Conservation (phyloP, 768 basidiomycete species). For the Russula griseocarnosa region DNA sequence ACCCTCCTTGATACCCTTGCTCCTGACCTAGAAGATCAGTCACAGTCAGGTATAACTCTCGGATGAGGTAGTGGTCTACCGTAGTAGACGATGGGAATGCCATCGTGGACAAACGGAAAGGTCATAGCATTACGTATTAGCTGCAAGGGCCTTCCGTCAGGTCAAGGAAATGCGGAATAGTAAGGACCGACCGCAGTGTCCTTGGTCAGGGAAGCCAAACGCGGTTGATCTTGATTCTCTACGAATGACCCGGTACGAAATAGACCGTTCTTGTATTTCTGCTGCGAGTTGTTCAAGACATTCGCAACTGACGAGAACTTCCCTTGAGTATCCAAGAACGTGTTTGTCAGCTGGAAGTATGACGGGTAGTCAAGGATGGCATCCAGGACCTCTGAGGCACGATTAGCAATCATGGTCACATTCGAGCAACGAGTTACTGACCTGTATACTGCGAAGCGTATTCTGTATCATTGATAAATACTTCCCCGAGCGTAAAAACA, state of each 20-base stretch:
- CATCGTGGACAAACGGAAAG: slow-evolving; percentile 49
- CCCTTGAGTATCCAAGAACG: slow-evolving; percentile 38
- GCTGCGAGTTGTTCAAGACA: slow-evolving; percentile 35
- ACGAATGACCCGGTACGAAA: slow-evolving; percentile 47
- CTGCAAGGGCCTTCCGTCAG: slow-evolving; percentile 29
- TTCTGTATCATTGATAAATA: slow-evolving; percentile 41
- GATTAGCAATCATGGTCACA: neutral
- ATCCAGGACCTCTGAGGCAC: slow-evolving; percentile 39
- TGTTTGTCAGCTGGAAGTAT: slow-evolving; percentile 43
- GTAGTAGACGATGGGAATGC: slow-evolving; percentile 51
- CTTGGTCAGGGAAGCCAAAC: slow-evolving; percentile 42
- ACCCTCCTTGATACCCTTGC: slow-evolving; percentile 46
- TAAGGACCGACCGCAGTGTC: slow-evolving; percentile 41
- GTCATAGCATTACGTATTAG: slow-evolving; percentile 47
- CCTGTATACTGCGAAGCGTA: slow-evolving; percentile 43
- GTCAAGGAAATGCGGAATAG: neutral
- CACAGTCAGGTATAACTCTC: neutral
- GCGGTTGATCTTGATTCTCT: slow-evolving; percentile 54
- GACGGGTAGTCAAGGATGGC: slow-evolving; percentile 49
- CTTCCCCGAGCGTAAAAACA: slow-evolving; percentile 55
- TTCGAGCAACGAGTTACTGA: slow-evolving; percentile 29
- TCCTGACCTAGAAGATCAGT: slow-evolving; percentile 42
- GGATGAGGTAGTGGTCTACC: slow-evolving; percentile 32
- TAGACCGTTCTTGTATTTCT: slow-evolving; percentile 39
- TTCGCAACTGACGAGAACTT: slow-evolving; percentile 36